Percentiles rank a stretch among this genome's conserved stretches.
phyloP scores from a whole-genome alignment of 2,329 filamentous ascomycete species.

The Pestalotiopsis fici region DNA sequence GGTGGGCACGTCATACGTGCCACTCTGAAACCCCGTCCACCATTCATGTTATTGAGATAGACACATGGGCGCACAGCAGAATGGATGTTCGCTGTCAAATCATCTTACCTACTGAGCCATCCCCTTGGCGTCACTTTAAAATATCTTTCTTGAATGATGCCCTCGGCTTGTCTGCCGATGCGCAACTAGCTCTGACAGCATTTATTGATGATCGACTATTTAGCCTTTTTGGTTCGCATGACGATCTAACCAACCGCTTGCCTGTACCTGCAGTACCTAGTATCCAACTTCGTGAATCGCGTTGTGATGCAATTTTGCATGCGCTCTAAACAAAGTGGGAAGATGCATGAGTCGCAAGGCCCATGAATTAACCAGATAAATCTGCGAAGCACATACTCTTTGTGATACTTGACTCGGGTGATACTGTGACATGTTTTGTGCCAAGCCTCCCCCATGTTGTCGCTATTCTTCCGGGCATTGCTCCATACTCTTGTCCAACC shows the following conservation, averaged over 20 bases:
- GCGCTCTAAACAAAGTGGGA: neutral
- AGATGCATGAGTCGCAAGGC: neutral
- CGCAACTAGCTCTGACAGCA: neutral
- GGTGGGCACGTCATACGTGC: neutral
- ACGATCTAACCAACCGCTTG: neutral
- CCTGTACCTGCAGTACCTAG: neutral
- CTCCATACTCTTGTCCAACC: neutral
- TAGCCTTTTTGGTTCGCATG: neutral
- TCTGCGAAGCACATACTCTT: neutral
- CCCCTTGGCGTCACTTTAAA: neutral
- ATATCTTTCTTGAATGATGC: neutral
- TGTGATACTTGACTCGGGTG: neutral
- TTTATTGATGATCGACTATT: neutral
- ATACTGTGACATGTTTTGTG: neutral
- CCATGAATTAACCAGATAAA: neutral
- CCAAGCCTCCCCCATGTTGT: neutral
- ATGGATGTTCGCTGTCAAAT: neutral
- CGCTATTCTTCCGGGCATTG: neutral
- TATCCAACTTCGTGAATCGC: neutral
- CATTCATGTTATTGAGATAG: neutral
- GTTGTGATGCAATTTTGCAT: neutral
- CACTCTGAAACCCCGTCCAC: neutral
- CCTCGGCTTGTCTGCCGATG: neutral
- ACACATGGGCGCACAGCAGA: neutral
- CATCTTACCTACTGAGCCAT: neutral